These are phyloP conservation scores for Lepidium campestre DNA, from an alignment of 441 rosid species.

Conservation along the genomic window DNA sequence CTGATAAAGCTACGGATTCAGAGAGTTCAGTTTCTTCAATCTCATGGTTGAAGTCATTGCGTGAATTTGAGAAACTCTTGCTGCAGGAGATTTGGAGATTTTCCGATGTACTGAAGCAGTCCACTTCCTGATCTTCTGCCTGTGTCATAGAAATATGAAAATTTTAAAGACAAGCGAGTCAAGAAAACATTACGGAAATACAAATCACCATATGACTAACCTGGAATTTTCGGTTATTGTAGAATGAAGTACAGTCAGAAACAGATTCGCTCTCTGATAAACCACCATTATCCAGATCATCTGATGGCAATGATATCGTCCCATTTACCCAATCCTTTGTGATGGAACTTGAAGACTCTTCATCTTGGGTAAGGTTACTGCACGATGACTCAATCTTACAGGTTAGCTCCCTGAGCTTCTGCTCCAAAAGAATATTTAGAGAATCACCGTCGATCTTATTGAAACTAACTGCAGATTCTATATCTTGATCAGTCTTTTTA, in stretches of 20 bases:
- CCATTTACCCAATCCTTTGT: slow-evolving; percentile 33
- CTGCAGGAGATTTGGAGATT: neutral
- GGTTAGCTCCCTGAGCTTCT: slow-evolving; percentile 70
- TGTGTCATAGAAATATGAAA: neutral
- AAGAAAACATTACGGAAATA: neutral
- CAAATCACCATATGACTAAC: slow-evolving; percentile 26
- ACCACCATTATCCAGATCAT: slow-evolving; percentile 31
- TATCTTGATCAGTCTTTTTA: slow-evolving; percentile 17
- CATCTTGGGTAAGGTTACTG: slow-evolving; percentile 43
- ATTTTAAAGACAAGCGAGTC: neutral
- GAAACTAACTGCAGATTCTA: slow-evolving; percentile 21
- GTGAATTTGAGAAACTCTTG: neutral
- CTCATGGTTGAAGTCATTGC: slow-evolving; percentile 6
- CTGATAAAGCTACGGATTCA: slow-evolving; percentile 32
- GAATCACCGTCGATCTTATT: slow-evolving; percentile 47
- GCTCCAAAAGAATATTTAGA: slow-evolving; percentile 63
- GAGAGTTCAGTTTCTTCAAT: slow-evolving; percentile 38
- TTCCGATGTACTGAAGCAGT: neutral
- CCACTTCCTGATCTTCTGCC: slow-evolving; percentile 19
- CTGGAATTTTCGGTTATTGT: slow-evolving; percentile 45
- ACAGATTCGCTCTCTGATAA: slow-evolving; percentile 29
- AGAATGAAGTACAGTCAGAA: slow-evolving; percentile 37
- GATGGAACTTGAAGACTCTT: slow-evolving; percentile 40
- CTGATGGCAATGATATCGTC: slow-evolving; percentile 29
- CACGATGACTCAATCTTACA: slow-evolving; percentile 55